phyloP scores from a whole-genome alignment of 345 rosid genomes.

The Boechera retrofracta region DNA sequence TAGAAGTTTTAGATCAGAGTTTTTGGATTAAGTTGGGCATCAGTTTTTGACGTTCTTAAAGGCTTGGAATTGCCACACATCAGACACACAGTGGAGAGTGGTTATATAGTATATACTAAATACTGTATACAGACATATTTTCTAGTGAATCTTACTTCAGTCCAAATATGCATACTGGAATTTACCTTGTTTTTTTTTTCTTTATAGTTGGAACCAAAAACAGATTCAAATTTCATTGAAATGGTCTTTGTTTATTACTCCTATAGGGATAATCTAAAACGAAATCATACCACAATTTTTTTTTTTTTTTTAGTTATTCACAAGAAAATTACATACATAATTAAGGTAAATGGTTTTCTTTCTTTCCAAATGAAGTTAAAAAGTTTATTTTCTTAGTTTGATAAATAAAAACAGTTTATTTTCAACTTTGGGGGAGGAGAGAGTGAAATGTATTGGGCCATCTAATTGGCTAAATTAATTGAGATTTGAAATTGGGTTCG shows the following conservation, averaged over 20 bases:
- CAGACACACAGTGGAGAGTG: neutral
- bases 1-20: constrained; percentile 2
- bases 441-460: neutral
- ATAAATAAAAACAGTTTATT: too few relatives aligned
- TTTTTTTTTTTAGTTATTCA: too few relatives aligned
- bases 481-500: neutral
- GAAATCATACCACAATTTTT: too few relatives aligned
- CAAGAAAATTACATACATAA: too few relatives aligned
- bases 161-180: neutral
- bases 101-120: neutral
- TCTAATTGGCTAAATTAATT: neutral
- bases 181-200: neutral
- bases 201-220: too few relatives aligned
- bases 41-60: neutral
- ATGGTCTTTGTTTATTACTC: too few relatives aligned
- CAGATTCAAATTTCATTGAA: too few relatives aligned
- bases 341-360: too few relatives aligned
- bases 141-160: constrained; percentile 3
- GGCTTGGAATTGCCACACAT: neutral
- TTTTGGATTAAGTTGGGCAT: neutral
- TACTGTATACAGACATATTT: neutral
- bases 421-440: neutral
- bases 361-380: too few relatives aligned
- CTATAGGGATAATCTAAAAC: too few relatives aligned
- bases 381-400: too few relatives aligned